Percentiles rank a stretch among this genome's conserved stretches.
Evolutionary conservation across 2,329 filamentous ascomycete genomes (phyloP).

Genomic region (Colletotrichum sp.): DNA sequence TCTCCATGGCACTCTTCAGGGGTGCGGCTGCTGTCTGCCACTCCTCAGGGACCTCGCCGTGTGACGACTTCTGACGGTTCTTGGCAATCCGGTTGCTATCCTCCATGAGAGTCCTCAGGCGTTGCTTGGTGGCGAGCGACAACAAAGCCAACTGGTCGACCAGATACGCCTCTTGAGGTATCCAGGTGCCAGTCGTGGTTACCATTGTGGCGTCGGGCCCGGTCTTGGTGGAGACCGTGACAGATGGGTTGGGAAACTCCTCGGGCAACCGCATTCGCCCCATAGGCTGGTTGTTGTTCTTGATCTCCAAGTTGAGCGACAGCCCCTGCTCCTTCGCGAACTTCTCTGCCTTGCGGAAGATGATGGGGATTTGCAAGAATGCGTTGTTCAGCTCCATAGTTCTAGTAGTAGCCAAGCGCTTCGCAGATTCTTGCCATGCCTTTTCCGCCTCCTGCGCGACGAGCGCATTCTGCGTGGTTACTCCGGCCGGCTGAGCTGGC

Average conservation of each 20-base stretch:
- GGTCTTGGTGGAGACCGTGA: slow-evolving; percentile 59
- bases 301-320: slow-evolving; percentile 59
- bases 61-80: slow-evolving; percentile 77
- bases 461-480: slow-evolving; percentile 65
- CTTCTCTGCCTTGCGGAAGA: slow-evolving; percentile 63
- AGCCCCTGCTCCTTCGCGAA: slow-evolving; percentile 64
- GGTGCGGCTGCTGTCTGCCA: slow-evolving; percentile 74
- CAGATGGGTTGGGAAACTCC: slow-evolving; percentile 54
- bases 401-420: slow-evolving; percentile 61
- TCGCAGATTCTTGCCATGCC: slow-evolving; percentile 70
- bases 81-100: slow-evolving; percentile 75
- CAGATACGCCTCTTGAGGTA: slow-evolving; percentile 77
- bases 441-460: slow-evolving; percentile 69
- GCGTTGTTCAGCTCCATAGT: slow-evolving; percentile 76
- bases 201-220: slow-evolving; percentile 69
- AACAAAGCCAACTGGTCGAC: slow-evolving; percentile 84
- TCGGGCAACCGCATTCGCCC: slow-evolving; percentile 55
- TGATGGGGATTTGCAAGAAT: slow-evolving; percentile 70
- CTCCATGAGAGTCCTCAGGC: slow-evolving; percentile 76
- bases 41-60: slow-evolving; percentile 78
- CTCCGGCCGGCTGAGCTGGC: slow-evolving; percentile 50
- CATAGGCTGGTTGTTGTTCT: slow-evolving; percentile 46
- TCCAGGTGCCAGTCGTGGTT: slow-evolving; percentile 68
- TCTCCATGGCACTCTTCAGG: slow-evolving; percentile 36
- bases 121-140: slow-evolving; percentile 82